Evolutionary conservation across 345 rosid species (phyloP), one percentile per base, ranked within the genome.

Genomic region (Hevea brasiliensis): DNA sequence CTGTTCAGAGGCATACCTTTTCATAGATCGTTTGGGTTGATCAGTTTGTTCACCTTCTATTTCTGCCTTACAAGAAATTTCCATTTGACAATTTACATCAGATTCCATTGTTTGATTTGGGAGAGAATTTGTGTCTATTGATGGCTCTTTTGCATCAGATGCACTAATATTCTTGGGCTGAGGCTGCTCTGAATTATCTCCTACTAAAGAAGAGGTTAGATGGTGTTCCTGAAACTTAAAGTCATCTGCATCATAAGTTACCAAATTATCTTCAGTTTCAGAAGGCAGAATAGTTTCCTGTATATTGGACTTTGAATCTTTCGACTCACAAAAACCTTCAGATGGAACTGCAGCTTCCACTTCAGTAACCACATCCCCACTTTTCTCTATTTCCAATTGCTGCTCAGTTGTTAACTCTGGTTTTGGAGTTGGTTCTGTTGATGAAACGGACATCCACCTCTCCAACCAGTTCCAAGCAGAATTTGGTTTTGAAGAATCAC

Each of bases 391-490:
- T 58, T 76, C 87, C 59, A 62, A 77, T 4, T 32, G 78, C 37
- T 81, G 81, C 76, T 88, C 86, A 4, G 67, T 44, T 41, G 29
- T 53, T 51, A 72, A 40, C 73, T 74, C 85, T 27, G 77, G 64
- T 59, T 79, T 68, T 20, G 74, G 73, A n/a, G 85, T 76, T 17
- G 80, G 83, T 72, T 85, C 90, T 32, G 85, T 65, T 9, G 87
- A 81, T 13, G 88, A 81, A 65, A 82, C 89, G 61, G 91, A 74
- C 96, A 89, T 90, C 98, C 99, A 93, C 67, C 99, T 85, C 89
- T 92, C 98, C 85, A 95, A 80, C 98, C 98, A 95, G 77, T 76
- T 85, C 99, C 99, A 95, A 63, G 91, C 86, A 75, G 94, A 88
- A 79, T 88, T 86, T 45, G 89, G 90, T 67, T 91, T 89, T 24